Base-by-base conservation (phyloP, 1,284 basidiomycete genomes). In the Takashimella koratensis region DNA sequence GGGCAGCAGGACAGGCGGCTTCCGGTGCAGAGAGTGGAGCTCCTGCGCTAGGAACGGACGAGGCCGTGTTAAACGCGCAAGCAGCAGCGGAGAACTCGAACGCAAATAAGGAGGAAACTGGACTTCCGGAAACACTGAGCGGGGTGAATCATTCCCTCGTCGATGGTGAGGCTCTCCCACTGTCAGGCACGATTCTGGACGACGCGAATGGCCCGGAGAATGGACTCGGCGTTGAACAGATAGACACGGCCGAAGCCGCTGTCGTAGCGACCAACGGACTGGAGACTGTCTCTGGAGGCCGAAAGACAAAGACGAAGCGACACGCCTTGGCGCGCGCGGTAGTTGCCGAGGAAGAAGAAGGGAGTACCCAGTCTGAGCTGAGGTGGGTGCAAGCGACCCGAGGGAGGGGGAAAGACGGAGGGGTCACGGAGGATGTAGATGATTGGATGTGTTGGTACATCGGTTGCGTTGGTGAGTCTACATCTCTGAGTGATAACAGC, bases 371-470 rank as follows among this genome's bases (percentile, higher is more conserved):
- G 8, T 57, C 64, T 0, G 51, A 58, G 1, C 53, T 73, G 24
- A 55, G 50, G 1, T 74, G 70, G 71, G 47, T 52, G 8, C 50
- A 51, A 21, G 67, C 70, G 0, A 45, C 47, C 3, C 49, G 61
- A n/a, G n/a, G n/a, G 13, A 49, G 51, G 8, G 46, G 52, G 13
- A 55, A 54, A 12, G 51, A 58, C 12, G 24, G 48, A 20, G 30
- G 40, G 3, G 48, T 53, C 13, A 52, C 48, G 10, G 55, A 45
- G n/a, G 55, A 55, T 19, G 90, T 96, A 12, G 90, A 95, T 67
- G 93, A 97, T 70, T 92, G 90, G 77, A 81, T 94, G 55, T 91
- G 90, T 67, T 97, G 93, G 93, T 92, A 90, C 8, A 92, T 97
- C 61, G 90, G 93, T 57, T 90, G 93, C 47, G 93, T 96, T 51